phyloP scores from a whole-genome alignment of 2,329 filamentous ascomycete genomes.

The Aspergillus ochraceoroseus region DNA sequence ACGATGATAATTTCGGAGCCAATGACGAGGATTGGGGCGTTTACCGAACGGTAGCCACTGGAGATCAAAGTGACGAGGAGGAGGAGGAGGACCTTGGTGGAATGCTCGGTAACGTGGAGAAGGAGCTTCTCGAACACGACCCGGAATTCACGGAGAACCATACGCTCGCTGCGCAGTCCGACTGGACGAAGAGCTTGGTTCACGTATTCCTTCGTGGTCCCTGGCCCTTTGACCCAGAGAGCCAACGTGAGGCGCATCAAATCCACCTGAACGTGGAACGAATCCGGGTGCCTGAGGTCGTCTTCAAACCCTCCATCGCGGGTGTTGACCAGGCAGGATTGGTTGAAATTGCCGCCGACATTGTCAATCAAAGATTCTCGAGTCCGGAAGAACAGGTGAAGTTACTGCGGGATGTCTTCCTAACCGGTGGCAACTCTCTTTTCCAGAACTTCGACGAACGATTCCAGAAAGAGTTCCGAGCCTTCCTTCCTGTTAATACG shows the following conservation, averaged over 20 bases:
- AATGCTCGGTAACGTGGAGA: slow-evolving; percentile 70
- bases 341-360: slow-evolving; percentile 84
- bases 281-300: slow-evolving; percentile 86
- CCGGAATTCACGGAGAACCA: slow-evolving; percentile 85
- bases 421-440: slow-evolving; percentile 88
- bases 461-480: slow-evolving; percentile 65
- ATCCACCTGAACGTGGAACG: slow-evolving; percentile 95
- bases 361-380: slow-evolving; percentile 74
- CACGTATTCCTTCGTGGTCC: slow-evolving; percentile 88
- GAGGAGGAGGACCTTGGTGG: slow-evolving; percentile 82
- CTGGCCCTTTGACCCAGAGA: slow-evolving; percentile 75
- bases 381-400: slow-evolving; percentile 56
- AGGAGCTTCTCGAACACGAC: slow-evolving; percentile 80
- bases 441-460: slow-evolving; percentile 84
- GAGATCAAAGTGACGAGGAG: slow-evolving; percentile 73
- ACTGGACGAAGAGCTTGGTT: slow-evolving; percentile 88
- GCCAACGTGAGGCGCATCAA: slow-evolving; percentile 75
- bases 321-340: slow-evolving; percentile 91
- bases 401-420: slow-evolving; percentile 79
- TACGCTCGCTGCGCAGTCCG: slow-evolving; percentile 83
- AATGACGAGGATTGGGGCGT: slow-evolving; percentile 98
- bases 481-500: slow-evolving; percentile 65
- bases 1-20: slow-evolving; percentile 94
- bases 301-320: slow-evolving; percentile 88
- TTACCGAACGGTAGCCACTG: slow-evolving; percentile 85